A percentile compares a stretch with the other conserved stretches of the same genome.
Conservation (phyloP, 345 rosid species). For the Arabidopsis arenosa region DNA sequence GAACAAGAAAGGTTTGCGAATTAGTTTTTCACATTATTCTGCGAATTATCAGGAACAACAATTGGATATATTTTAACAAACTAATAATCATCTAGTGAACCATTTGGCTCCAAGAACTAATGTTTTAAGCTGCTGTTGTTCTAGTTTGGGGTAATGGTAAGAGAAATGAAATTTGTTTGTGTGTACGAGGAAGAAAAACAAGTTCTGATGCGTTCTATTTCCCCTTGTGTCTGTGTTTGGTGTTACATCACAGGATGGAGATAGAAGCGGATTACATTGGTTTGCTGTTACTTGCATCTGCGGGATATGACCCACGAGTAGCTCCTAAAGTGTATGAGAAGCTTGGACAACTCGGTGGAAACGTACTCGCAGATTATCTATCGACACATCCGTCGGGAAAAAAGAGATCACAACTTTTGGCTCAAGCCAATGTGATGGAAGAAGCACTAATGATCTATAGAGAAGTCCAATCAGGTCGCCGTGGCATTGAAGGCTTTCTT, state of each 20-base stretch:
- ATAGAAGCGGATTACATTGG: constrained; percentile 95
- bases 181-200: constrained; percentile 8
- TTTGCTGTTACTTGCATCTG: constrained; percentile 75
- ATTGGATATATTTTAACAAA: background rate
- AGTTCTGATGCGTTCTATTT: constrained; percentile 18
- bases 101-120: background rate
- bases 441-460: constrained; percentile 81
- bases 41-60: background rate
- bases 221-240: constrained; percentile 13
- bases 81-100: constrained; percentile 1
- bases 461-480: constrained; percentile 68
- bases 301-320: constrained; percentile 88
- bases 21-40: background rate
- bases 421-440: constrained; percentile 87
- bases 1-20: background rate
- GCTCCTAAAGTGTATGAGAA: constrained; percentile 86
- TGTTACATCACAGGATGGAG: constrained; percentile 75
- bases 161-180: background rate
- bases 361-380: constrained; percentile 64
- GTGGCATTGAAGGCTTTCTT: constrained; percentile 80
- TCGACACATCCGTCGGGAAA: constrained; percentile 96
- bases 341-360: constrained; percentile 69
- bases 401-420: constrained; percentile 76
- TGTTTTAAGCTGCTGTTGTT: background rate
- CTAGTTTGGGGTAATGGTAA: constrained; percentile 4